Evolutionary conservation across 2,329 filamentous ascomycete species (phyloP), one percentile per base, ranked within the genome.

Genomic region (Exophiala aquamarina): DNA sequence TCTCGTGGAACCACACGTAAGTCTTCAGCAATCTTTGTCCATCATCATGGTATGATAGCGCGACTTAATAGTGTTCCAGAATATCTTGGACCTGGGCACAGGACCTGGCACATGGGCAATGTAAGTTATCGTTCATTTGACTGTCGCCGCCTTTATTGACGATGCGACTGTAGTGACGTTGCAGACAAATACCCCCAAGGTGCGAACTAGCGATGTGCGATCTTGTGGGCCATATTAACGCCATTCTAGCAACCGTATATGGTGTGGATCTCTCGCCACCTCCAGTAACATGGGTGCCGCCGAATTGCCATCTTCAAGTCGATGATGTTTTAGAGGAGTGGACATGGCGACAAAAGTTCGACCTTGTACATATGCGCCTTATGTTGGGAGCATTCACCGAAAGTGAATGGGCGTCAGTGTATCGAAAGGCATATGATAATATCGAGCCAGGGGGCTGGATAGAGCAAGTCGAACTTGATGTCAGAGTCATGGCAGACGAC

Each of bases 181-280:
- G 56, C 57, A 29, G 54, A 59, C 29, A 53, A 47, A 41, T 59
- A 45, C 21, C 39, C 49, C n/a, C 23, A 40, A 10, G 43, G 43
- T 45, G 11, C 11, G 23, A 11, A 6, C 11, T 29, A 23, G 34
- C 23, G 8, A 15, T 20, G 21, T 13, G 13, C 13, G n/a, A 9
- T 18, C n/a, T 18, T 13, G 9, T 18, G 10, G 33, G n/a, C 8
- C 14, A 8, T 34, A 14, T 26, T 38, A 18, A 32, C 20, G 19
- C 15, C 17, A 15, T 9, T 4, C 26, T 19, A 53, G 55, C 55
- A 19, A 50, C 40, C 7, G 43, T 60, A 18, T 52, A 52, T 28
- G 58, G 55, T 5, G 57, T 62, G 15, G 60, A 62, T 38, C 48
- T 62, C 4, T 62, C 59, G 19, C 46, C 46, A 13, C 46, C 46